Percentiles rank a stretch among this genome's conserved stretches.
Conservation (phyloP, 176 grass and related monocot species). For the Themeda triandra region DNA sequence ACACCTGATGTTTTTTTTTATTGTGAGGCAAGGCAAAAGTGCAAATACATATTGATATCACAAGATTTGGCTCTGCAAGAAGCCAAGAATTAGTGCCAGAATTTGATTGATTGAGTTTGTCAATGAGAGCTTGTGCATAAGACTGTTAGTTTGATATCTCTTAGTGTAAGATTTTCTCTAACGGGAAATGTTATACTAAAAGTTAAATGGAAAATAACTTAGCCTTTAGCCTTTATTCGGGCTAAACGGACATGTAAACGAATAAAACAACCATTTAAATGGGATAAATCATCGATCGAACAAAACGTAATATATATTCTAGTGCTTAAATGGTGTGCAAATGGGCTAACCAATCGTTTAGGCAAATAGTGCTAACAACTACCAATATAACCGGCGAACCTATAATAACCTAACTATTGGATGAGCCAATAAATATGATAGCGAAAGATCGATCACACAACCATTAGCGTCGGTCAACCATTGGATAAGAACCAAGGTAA, state of each 20-base stretch:
- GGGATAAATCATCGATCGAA: neutral
- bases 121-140: neutral
- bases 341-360: neutral
- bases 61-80: neutral
- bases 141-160: neutral
- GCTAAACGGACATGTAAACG: neutral
- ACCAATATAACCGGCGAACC: neutral
- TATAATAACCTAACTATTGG: neutral
- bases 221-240: neutral
- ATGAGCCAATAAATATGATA: neutral
- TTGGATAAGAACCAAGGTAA: neutral
- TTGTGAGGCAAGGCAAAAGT: neutral
- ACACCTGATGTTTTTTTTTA: neutral
- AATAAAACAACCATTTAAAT: neutral
- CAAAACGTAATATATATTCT: neutral
- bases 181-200: neutral
- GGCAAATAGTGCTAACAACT: neutral
- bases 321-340: neutral
- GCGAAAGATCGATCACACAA: neutral
- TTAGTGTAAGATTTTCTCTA: neutral
- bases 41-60: neutral
- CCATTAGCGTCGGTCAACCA: neutral
- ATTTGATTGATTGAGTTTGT: neutral
- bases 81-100: neutral
- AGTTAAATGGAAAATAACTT: neutral